phyloP scores from a whole-genome alignment of 2,329 filamentous ascomycete genomes.

The Nothophoma quercina region DNA sequence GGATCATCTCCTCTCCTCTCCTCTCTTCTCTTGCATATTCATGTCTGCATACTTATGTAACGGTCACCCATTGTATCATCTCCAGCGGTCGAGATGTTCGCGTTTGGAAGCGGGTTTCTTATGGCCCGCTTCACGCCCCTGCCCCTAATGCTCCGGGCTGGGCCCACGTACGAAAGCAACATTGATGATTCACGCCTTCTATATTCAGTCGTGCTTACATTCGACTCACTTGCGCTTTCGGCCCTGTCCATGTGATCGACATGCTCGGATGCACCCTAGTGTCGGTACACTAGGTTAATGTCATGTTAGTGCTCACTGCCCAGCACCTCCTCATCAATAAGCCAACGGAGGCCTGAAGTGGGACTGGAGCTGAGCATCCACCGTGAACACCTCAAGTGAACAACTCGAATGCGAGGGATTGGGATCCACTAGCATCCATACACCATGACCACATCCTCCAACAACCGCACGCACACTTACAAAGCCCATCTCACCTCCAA shows the following conservation, averaged over 20 bases:
- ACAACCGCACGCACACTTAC: background rate
- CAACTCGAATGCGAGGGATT: too few species aligned
- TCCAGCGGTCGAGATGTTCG: background rate
- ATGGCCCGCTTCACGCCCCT: slow-evolving; percentile 15
- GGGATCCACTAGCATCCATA: too few species aligned
- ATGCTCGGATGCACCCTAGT: too few species aligned
- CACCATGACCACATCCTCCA: background rate
- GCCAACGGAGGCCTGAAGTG: too few species aligned
- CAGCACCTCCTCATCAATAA: too few species aligned
- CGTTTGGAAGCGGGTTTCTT: slow-evolving; percentile 17
- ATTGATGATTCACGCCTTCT: slow-evolving; percentile 1
- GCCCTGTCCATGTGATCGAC: too few species aligned
- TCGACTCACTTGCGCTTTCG: background rate
- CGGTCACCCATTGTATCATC: background rate
- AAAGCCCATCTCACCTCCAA: background rate
- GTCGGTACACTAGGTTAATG: too few species aligned
- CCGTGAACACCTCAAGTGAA: too few species aligned
- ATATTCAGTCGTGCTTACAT: background rate
- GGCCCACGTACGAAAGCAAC: slow-evolving; percentile 15
- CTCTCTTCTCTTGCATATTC: background rate
- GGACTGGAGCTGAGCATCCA: too few species aligned
- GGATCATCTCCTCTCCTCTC: slow-evolving; percentile 6
- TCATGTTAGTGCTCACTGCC: background rate
- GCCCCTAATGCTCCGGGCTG: slow-evolving; percentile 21
- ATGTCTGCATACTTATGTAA: slow-evolving; percentile 5